Conservation (phyloP, 2,329 filamentous ascomycete species). For the Exophiala aquamarina region DNA sequence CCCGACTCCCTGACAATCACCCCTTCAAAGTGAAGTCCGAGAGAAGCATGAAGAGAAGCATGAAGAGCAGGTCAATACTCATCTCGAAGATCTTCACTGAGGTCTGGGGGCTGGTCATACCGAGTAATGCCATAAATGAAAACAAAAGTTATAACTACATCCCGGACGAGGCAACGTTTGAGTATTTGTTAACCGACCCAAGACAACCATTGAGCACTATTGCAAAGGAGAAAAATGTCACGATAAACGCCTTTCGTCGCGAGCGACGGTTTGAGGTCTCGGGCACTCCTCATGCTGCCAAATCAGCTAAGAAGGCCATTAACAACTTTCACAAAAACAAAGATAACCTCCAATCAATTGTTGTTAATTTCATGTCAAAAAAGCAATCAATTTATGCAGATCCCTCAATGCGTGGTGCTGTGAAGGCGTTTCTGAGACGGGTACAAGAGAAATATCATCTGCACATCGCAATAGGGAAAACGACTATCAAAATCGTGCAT, state of each 20-base stretch:
- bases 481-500: conserved; percentile 13
- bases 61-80: conserved; percentile 3
- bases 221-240: conserved; percentile 14
- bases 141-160: conserved; percentile 4
- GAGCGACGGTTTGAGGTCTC: conserved; percentile 9
- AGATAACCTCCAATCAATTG: conserved; percentile 4
- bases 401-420: conserved; percentile 3
- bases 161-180: conserved; percentile 9
- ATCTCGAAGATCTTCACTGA: conserved; percentile 14
- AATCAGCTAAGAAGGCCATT: conserved; percentile 6
- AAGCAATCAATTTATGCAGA: conserved; percentile 3
- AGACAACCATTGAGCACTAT: conserved; percentile 16
- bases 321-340: conserved; percentile 4
- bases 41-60: too few species aligned
- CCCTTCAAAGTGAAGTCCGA: too few species aligned
- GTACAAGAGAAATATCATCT: conserved; percentile 17
- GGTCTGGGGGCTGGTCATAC: conserved; percentile 17
- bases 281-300: conserved; percentile 1
- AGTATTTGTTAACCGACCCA: conserved; percentile 10
- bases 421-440: conserved; percentile 11
- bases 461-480: conserved; percentile 5
- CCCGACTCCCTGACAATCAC: background rate
- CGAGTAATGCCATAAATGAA: background rate
- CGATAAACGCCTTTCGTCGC: conserved; percentile 10
- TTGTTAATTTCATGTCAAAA: conserved; percentile 1